Percentiles rank a stretch among this genome's conserved stretches.
These are phyloP conservation scores for Paraurostyla sp. DNA, from an alignment of 73 alveolate genomes.

Conservation along the genomic window DNA sequence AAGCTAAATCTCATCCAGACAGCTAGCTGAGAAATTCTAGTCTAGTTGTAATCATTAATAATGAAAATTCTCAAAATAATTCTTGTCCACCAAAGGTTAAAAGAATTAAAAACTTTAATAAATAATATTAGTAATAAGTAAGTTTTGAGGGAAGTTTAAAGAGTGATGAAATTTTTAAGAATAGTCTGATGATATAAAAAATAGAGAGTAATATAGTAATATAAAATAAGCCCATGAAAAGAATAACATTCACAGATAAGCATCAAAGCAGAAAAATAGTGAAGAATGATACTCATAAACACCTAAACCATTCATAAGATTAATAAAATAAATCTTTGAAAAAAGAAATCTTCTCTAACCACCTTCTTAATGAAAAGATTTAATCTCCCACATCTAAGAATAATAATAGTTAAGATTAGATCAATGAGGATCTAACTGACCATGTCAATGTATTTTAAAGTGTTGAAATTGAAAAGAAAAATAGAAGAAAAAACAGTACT, in stretches of 20 bases:
- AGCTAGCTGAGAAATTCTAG: too few species aligned
- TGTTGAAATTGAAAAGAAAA: neutral
- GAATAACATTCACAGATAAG: conserved; percentile 41
- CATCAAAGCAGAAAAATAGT: conserved; percentile 16
- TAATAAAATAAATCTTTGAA: neutral
- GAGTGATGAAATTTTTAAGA: neutral
- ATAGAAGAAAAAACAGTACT: neutral
- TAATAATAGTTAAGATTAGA: neutral
- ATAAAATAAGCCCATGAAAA: neutral
- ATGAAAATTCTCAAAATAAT: neutral
- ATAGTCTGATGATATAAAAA: conserved; percentile 17
- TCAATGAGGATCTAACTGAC: neutral
- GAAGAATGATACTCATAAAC: neutral
- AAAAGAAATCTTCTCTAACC: neutral
- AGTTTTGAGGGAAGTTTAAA: neutral
- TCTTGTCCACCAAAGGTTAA: conserved; percentile 31
- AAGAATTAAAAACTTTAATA: neutral
- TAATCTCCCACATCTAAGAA: neutral
- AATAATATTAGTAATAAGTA: neutral
- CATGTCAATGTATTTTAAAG: neutral
- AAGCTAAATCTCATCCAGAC: neutral
- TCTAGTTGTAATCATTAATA: too few species aligned
- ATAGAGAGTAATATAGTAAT: neutral
- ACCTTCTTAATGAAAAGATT: neutral
- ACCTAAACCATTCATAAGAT: neutral